phyloP scores from a whole-genome alignment of 2,329 filamentous ascomycete genomes.

The Zasmidium citrigriseum region DNA sequence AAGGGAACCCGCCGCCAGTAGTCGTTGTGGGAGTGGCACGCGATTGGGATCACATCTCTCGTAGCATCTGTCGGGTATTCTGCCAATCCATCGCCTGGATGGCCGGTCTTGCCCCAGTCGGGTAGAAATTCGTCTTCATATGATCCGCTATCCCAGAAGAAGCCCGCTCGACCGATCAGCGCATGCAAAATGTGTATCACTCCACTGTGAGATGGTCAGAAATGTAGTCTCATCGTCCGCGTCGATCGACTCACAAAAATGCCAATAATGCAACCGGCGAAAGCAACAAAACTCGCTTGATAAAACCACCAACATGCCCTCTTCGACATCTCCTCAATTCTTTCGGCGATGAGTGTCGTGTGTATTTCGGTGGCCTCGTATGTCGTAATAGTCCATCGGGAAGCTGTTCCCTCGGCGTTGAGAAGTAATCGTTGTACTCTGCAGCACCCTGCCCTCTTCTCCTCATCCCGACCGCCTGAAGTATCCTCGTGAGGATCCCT shows the following conservation, averaged over 20 bases:
- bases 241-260: slow-evolving; percentile 18
- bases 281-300: slow-evolving; percentile 12
- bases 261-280: slow-evolving; percentile 17
- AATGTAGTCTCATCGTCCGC: neutral
- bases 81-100: slow-evolving; percentile 36
- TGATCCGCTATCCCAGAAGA: slow-evolving; percentile 39
- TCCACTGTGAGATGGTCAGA: slow-evolving; percentile 38
- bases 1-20: slow-evolving; percentile 67
- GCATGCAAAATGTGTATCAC: slow-evolving; percentile 44
- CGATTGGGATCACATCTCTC: slow-evolving; percentile 52
- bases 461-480: slow-evolving; percentile 3
- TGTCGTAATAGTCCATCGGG: slow-evolving; percentile 15
- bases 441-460: neutral
- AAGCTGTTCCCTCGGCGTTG: slow-evolving; percentile 1
- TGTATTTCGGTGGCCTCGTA: neutral
- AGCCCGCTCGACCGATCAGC: slow-evolving; percentile 37
- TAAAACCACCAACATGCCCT: slow-evolving; percentile 10
- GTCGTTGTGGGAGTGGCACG: slow-evolving; percentile 70
- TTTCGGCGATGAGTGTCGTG: slow-evolving; percentile 6
- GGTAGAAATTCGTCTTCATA: slow-evolving; percentile 34
- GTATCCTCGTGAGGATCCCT: neutral
- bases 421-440: slow-evolving; percentile 11
- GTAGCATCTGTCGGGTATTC: slow-evolving; percentile 42
- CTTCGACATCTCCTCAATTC: slow-evolving; percentile 16
- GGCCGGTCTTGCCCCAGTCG: slow-evolving; percentile 44